phyloP scores from a whole-genome alignment of 2,329 filamentous ascomycete genomes.

The Mollisia scopiformis region DNA sequence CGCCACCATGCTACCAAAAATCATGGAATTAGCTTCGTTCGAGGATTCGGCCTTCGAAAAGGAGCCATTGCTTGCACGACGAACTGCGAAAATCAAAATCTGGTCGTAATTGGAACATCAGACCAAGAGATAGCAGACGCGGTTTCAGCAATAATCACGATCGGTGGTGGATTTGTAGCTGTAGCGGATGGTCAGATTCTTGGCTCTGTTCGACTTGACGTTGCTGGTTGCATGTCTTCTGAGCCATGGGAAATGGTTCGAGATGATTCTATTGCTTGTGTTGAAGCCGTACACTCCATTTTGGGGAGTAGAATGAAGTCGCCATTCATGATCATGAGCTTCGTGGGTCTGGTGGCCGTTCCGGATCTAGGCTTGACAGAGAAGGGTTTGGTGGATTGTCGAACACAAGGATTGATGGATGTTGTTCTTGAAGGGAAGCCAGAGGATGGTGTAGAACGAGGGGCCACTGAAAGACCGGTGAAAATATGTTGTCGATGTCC shows the following conservation, averaged over 20 bases:
- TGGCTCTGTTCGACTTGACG: constrained; percentile 26
- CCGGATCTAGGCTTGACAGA: constrained; percentile 30
- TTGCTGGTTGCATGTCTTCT: constrained; percentile 30
- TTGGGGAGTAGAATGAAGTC: constrained; percentile 26
- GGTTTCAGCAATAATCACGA: constrained; percentile 10
- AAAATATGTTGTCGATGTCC: constrained; percentile 21
- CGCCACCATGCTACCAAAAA: constrained; percentile 26
- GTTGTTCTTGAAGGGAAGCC: constrained; percentile 13
- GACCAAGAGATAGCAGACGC: constrained; percentile 29
- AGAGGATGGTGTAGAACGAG: not conserved
- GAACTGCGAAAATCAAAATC: constrained; percentile 32
- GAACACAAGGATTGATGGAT: constrained; percentile 18
- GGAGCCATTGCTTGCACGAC: constrained; percentile 32
- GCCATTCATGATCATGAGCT: constrained; percentile 32
- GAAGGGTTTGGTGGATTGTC: constrained; percentile 22
- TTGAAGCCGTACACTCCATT: constrained; percentile 12
- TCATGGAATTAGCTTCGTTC: constrained; percentile 27
- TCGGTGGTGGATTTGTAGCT: constrained; percentile 28
- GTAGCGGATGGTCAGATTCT: constrained; percentile 16
- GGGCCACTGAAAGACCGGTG: not conserved
- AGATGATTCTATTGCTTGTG: constrained; percentile 24
- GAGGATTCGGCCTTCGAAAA: constrained; percentile 20
- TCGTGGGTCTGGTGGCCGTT: constrained; percentile 25
- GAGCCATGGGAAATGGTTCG: constrained; percentile 20
- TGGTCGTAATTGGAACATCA: constrained; percentile 27